These are phyloP conservation scores for Fonsecaea pedrosoi DNA, from an alignment of 2,329 filamentous ascomycete genomes.

Conservation along the genomic window DNA sequence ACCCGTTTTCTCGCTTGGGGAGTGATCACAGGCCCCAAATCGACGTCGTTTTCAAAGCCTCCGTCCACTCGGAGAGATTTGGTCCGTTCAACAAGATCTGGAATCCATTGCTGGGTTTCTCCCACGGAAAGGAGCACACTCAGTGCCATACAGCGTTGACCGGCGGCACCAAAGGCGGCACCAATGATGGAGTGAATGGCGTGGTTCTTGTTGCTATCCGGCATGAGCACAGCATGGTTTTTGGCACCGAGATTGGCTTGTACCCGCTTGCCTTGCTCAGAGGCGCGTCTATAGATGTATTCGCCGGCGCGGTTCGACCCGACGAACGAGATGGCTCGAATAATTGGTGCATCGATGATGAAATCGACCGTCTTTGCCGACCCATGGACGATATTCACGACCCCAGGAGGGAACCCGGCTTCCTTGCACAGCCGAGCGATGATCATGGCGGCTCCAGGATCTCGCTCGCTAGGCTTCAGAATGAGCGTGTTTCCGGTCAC, in stretches of 20 bases:
- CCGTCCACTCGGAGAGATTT: slow-evolving; percentile 59
- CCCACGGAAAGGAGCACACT: slow-evolving; percentile 69
- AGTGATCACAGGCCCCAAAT: slow-evolving; percentile 69
- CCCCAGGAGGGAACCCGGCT: neutral
- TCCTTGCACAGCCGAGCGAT: slow-evolving; percentile 45
- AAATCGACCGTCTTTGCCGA: slow-evolving; percentile 70
- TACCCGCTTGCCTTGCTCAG: slow-evolving; percentile 73
- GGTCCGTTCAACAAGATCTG: slow-evolving; percentile 67
- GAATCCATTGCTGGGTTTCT: slow-evolving; percentile 69
- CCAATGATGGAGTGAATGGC: slow-evolving; percentile 70
- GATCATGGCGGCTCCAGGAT: slow-evolving; percentile 70
- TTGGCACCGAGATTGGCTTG: slow-evolving; percentile 74
- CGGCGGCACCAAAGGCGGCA: slow-evolving; percentile 72
- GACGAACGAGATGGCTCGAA: slow-evolving; percentile 71
- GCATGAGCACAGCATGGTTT: slow-evolving; percentile 71
- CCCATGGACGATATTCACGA: slow-evolving; percentile 69
- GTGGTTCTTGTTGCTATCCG: slow-evolving; percentile 73
- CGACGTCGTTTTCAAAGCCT: slow-evolving; percentile 67
- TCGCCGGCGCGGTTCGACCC: slow-evolving; percentile 69
- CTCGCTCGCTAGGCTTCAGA: slow-evolving; percentile 70
- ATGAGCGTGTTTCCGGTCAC: slow-evolving; percentile 69
- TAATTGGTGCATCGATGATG: slow-evolving; percentile 68
- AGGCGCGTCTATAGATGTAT: slow-evolving; percentile 61
- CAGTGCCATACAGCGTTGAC: slow-evolving; percentile 73
- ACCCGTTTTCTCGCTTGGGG: slow-evolving; percentile 69